Base-by-base conservation (phyloP, 2,329 filamentous ascomycete species). In the Hypocreales sp. region DNA sequence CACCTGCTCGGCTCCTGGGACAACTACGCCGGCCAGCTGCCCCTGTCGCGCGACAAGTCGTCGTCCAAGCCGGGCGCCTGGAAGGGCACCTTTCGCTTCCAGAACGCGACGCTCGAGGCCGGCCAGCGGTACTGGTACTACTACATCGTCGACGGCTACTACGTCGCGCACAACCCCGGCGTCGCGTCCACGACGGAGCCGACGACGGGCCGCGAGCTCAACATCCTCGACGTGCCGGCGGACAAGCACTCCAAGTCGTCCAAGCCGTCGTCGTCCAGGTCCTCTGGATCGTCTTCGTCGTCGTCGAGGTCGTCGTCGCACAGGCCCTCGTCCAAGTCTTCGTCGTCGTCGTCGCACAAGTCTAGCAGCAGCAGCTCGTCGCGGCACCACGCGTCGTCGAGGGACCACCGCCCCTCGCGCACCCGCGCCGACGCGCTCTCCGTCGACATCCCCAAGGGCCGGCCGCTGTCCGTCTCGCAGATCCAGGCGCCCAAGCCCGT, bases 101-200 rank as follows among this genome's bases (percentile, higher is more conserved):
- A 90, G 60, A 79, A 78, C 51, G 61, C 72, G 36, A 87, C 82
- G 34, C 71, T 95, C 45, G 76, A 87, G 64, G 67, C 82, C 45
- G 84, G 87, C 53, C 75, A 82, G 53, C 78, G 87, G 52, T 95
- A 95, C 74, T 98, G 90, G 90, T 98, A 95, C 76, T 98, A 98
- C 74, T 98, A 94, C 70, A 94, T 95, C 74, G 90, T 95, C 56
- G 90, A 98, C 56, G 90, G 90, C 44, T 94, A 94, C 73, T 86
- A 94, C 57, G 79, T 92, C 54, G 86, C 86, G 35, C 87, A 95
- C 69, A 90, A 95, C 62, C 86, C 87, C 42, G 81, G 80, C 54
- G 77, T 84, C 53, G 66, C 79, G 47, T 87, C 79, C 50, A 92
- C 81, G 50, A 78, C 80, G 41, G 90, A 98, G 67, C 86, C 87